These are phyloP conservation scores for Yarrowia yakushimensis DNA, from an alignment of 805 yeast species.

Conservation along the genomic window DNA sequence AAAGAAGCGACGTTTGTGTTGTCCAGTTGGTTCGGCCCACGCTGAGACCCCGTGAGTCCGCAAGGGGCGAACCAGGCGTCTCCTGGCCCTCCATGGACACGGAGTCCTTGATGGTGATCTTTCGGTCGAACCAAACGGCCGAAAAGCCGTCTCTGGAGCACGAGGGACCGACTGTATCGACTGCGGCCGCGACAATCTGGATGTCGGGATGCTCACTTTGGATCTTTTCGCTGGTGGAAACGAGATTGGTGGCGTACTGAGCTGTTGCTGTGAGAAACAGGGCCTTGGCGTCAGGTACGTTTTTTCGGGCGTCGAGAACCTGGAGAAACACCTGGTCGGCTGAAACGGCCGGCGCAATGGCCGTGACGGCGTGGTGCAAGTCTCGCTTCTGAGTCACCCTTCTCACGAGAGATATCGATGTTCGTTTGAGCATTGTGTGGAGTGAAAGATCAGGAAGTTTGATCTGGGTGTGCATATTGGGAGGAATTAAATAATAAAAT, in stretches of 20 bases:
- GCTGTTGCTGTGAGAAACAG: constrained; percentile 39
- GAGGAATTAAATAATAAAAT: no score
- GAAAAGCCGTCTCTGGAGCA: constrained; percentile 37
- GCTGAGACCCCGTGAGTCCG: constrained; percentile 23
- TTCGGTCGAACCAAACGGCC: constrained; percentile 29
- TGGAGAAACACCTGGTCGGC: background rate
- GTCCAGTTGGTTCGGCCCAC: constrained; percentile 30
- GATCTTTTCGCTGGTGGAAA: constrained; percentile 21
- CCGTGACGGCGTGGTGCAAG: constrained; percentile 8
- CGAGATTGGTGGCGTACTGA: constrained; percentile 36
- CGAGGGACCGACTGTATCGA: constrained; percentile 38
- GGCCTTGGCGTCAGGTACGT: constrained; percentile 27
- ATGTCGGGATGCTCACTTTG: constrained; percentile 29
- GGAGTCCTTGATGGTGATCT: constrained; percentile 31
- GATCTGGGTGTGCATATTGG: background rate
- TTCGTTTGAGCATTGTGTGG: background rate
- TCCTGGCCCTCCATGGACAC: constrained; percentile 15
- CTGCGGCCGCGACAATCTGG: constrained; percentile 34
- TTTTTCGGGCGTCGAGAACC: background rate
- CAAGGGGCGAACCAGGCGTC: background rate
- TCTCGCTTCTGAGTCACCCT: background rate
- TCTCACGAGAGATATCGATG: background rate
- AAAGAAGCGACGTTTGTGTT: constrained; percentile 21
- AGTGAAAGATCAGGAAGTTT: background rate
- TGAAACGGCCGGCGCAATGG: background rate